These are phyloP conservation scores for Calocybe indica DNA, from an alignment of 768 basidiomycete genomes.

Conservation along the genomic window DNA sequence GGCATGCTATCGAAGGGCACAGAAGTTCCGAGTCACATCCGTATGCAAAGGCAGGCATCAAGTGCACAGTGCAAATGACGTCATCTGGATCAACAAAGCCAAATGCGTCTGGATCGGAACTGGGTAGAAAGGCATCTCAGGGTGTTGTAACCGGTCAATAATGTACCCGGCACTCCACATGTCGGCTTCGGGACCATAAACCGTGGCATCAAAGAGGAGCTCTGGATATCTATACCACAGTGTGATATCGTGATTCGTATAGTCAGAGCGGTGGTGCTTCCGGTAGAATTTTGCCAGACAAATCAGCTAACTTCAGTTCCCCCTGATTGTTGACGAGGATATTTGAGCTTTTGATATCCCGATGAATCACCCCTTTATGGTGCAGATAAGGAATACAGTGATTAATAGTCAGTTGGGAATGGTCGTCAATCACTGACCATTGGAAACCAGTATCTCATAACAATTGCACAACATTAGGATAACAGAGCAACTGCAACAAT, in stretches of 20 bases:
- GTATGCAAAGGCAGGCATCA: constrained; percentile 24
- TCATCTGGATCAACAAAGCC: constrained; percentile 27
- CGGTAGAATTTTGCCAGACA: constrained; percentile 96
- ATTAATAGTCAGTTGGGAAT: not conserved
- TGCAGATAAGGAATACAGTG: constrained; percentile 92
- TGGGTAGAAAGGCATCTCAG: no score
- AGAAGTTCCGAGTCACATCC: constrained; percentile 15
- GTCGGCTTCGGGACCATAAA: constrained; percentile 96
- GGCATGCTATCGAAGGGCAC: constrained; percentile 8
- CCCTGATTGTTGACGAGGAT: constrained; percentile 90
- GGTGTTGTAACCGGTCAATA: no score
- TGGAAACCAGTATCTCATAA: constrained; percentile 99
- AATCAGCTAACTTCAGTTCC: constrained; percentile 94
- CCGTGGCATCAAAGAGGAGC: constrained; percentile 88
- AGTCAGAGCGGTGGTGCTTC: constrained; percentile 84
- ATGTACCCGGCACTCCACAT: constrained; percentile 99
- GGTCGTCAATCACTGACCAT: constrained; percentile 60
- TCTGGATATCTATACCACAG: constrained; percentile 98
- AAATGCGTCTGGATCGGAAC: constrained; percentile 22
- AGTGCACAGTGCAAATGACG: constrained; percentile 24
- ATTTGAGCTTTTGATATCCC: constrained; percentile 99
- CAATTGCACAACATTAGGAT: constrained; percentile 83
- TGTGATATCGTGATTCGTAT: constrained; percentile 98
- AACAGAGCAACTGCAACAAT: constrained; percentile 84
- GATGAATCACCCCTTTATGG: constrained; percentile 92